Conservation (phyloP, 352 stramenopile genomes). For the Phytophthora lateralis region DNA sequence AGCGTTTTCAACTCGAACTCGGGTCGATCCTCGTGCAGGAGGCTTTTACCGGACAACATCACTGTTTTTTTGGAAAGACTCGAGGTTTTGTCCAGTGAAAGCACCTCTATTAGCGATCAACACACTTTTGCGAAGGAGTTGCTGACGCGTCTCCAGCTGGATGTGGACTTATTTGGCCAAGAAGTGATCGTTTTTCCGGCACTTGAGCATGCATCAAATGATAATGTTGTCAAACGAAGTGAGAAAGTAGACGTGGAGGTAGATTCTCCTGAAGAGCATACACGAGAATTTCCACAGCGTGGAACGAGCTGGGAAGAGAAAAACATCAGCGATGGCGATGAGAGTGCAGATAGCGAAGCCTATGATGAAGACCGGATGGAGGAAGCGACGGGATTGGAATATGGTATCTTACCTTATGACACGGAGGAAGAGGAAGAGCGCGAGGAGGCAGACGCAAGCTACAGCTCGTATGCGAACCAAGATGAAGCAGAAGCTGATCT, state of each 20-base stretch:
- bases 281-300: slow-evolving; percentile 9
- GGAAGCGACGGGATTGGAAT: not conserved
- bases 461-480: slow-evolving; percentile 20
- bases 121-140: slow-evolving; percentile 45
- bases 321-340: slow-evolving; percentile 23
- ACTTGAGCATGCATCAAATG: slow-evolving; percentile 33
- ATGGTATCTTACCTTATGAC: not conserved
- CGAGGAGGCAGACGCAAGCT: slow-evolving; percentile 10
- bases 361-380: slow-evolving; percentile 6
- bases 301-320: slow-evolving; percentile 18
- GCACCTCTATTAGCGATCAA: slow-evolving; percentile 7
- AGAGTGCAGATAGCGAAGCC: slow-evolving; percentile 9
- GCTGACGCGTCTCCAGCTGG: slow-evolving; percentile 48
- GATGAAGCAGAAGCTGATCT: slow-evolving; percentile 13
- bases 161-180: slow-evolving; percentile 59
- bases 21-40: slow-evolving; percentile 26
- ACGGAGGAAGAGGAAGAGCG: slow-evolving; percentile 18
- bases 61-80: slow-evolving; percentile 15
- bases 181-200: slow-evolving; percentile 61
- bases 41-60: slow-evolving; percentile 27
- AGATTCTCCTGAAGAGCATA: slow-evolving; percentile 9
- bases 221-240: not conserved
- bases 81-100: not conserved
- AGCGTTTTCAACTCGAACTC: slow-evolving; percentile 55
- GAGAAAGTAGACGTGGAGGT: not conserved